Percentiles rank a stretch among this genome's conserved stretches.
phyloP scores from a whole-genome alignment of 2,329 filamentous ascomycete species.

The Penicillium capsulatum region DNA sequence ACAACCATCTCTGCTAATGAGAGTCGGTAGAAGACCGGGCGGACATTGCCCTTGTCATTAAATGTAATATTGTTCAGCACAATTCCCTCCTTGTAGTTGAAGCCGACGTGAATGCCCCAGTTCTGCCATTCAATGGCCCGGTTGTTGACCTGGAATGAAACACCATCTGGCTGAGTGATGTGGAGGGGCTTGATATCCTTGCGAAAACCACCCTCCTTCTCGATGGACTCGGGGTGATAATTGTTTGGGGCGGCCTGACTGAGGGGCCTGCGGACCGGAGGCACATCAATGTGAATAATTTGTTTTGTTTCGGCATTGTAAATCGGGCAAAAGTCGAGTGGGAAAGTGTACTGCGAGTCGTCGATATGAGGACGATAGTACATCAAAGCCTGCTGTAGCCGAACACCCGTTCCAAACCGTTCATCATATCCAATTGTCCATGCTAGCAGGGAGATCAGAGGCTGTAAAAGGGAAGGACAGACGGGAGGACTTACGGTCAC shows the following conservation, averaged over 20 bases:
- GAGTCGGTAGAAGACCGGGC: slow-evolving; percentile 82
- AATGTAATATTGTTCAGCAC: slow-evolving; percentile 86
- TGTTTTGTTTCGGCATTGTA: slow-evolving; percentile 75
- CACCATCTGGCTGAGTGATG: slow-evolving; percentile 82
- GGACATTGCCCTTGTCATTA: slow-evolving; percentile 72
- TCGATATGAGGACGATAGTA: slow-evolving; percentile 86
- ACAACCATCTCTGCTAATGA: slow-evolving; percentile 93
- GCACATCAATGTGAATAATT: slow-evolving; percentile 80
- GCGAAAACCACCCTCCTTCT: slow-evolving; percentile 70
- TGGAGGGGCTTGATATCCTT: slow-evolving; percentile 79
- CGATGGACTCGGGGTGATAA: slow-evolving; percentile 70
- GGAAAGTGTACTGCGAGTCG: slow-evolving; percentile 85
- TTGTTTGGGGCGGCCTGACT: slow-evolving; percentile 70
- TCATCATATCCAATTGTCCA: slow-evolving; percentile 97
- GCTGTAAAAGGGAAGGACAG: slow-evolving; percentile 3
- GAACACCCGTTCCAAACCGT: slow-evolving; percentile 71
- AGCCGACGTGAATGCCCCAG: slow-evolving; percentile 88
- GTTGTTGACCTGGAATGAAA: slow-evolving; percentile 75
- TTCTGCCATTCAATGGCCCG: slow-evolving; percentile 82
- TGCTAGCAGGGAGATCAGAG: slow-evolving; percentile 42
- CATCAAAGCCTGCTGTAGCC: slow-evolving; percentile 90
- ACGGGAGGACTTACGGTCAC: slow-evolving; percentile 60
- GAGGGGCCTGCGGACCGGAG: slow-evolving; percentile 68
- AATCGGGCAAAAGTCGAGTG: slow-evolving; percentile 90
- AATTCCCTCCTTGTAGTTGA: slow-evolving; percentile 91